phyloP scores from a whole-genome alignment of 495 filamentous ascomycete genomes.

The Aspergillus ostianus region DNA sequence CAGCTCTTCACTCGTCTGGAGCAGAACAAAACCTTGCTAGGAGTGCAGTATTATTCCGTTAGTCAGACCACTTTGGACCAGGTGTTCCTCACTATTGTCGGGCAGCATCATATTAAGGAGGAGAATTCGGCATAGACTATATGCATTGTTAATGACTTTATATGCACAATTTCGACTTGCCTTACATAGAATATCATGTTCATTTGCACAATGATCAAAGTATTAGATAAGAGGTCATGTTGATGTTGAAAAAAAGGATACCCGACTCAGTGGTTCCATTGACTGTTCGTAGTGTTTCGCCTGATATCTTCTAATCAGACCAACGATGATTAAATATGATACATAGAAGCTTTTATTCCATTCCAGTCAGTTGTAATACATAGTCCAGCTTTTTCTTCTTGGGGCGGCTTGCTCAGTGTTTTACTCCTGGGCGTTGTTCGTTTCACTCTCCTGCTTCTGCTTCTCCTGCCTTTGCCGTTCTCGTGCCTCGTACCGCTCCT shows the following conservation, averaged over 20 bases:
- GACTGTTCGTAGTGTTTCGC: too few relatives aligned
- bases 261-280: too few relatives aligned
- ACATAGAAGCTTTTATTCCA: neutral
- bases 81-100: constrained; percentile 81
- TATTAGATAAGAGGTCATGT: too few relatives aligned
- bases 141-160: too few relatives aligned
- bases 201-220: too few relatives aligned
- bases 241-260: neutral
- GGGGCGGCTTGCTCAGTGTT: neutral
- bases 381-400: neutral
- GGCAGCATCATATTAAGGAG: constrained; percentile 71
- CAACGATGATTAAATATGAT: neutral
- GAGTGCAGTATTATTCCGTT: constrained; percentile 77
- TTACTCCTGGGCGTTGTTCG: constrained; percentile 19
- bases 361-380: neutral
- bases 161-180: too few relatives aligned
- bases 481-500: constrained; percentile 47
- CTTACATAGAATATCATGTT: too few relatives aligned
- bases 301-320: too few relatives aligned
- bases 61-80: constrained; percentile 81
- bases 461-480: constrained; percentile 45
- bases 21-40: constrained; percentile 59
- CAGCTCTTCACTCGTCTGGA: constrained; percentile 70
- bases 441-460: constrained; percentile 47
- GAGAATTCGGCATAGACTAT: constrained; percentile 50